Base-by-base conservation (phyloP, 2,329 filamentous ascomycete species). In the Fusarium papillatum region DNA sequence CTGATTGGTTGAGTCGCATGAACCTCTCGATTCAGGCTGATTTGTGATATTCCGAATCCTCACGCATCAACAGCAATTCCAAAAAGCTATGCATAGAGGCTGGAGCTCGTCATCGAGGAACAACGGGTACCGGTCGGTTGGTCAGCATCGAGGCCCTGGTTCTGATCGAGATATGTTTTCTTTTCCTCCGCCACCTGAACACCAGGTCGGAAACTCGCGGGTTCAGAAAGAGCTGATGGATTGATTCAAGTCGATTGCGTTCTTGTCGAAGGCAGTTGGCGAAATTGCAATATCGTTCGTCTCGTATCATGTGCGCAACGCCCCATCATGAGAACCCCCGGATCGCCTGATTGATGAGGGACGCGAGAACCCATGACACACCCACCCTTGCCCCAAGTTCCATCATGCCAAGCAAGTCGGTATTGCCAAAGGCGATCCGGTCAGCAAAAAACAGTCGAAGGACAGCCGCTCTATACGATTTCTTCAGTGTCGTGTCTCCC, bases 371-470 rank as follows among this genome's bases (percentile, higher is more conserved):
- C 85, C 84, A 87, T 34, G 82, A 84, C 24, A 83, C 60, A 26
- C 80, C 77, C 11, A 77, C 74, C 67, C 82, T 83, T 36, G 84
- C 43, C 34, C 83, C n/a, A 13, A 86, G 68, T 43, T 82, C 76
- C 67, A 84, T 76, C 8, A 82, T 62, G 62, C 79, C 78, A 67
- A 82, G 60, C 19, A 80, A 59, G 39, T 80, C 75, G 22, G 82
- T 70, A 38, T 76, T 84, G 4, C 87, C 85, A 29, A 85, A 73
- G 9, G 86, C 80, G 13, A 86, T 72, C 19, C 81, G 81, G 61
- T 89, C 84, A 7, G 88, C 86, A 17, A 89, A 60, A 50, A 90
- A 87, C 19, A 88, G 73, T 63, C 80, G 83, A 63, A 86, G 64
- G 11, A 89, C 82, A 3, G 84, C 76, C 5, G 78, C 71, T 38